phyloP scores from a whole-genome alignment of 2,329 filamentous ascomycete genomes.

The Scolecobasidium constrictum region DNA sequence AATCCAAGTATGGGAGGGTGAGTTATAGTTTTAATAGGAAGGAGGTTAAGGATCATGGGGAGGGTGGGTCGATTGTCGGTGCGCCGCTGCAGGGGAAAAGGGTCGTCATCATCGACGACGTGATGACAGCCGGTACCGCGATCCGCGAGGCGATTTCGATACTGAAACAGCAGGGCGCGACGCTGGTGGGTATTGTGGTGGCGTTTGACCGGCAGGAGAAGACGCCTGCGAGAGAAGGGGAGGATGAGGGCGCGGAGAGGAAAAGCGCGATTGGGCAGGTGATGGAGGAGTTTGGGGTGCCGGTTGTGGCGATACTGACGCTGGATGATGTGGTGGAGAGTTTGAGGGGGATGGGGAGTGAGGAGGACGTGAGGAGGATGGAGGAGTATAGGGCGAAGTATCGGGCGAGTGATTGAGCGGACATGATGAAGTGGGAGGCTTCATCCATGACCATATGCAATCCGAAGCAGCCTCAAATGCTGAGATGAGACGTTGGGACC shows the following conservation, averaged over 20 bases:
- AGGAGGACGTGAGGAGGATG: slow-evolving; percentile 31
- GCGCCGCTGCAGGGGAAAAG: slow-evolving; percentile 74
- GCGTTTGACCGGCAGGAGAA: slow-evolving; percentile 83
- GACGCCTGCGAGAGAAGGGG: slow-evolving; percentile 43
- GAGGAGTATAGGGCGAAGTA: slow-evolving; percentile 30
- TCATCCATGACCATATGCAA: too few species aligned
- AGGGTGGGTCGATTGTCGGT: slow-evolving; percentile 88
- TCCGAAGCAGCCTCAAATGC: too few species aligned
- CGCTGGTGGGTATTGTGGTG: slow-evolving; percentile 77
- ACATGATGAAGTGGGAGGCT: too few species aligned
- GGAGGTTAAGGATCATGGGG: slow-evolving; percentile 91
- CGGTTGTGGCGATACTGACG: slow-evolving; percentile 72
- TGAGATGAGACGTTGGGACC: too few species aligned
- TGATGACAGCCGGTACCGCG: slow-evolving; percentile 90
- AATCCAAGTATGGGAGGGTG: slow-evolving; percentile 52
- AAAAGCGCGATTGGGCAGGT: slow-evolving; percentile 80
- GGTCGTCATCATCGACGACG: slow-evolving; percentile 88
- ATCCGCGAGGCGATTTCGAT: slow-evolving; percentile 87
- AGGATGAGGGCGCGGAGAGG: slow-evolving; percentile 56
- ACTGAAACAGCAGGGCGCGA: slow-evolving; percentile 75
- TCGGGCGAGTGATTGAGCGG: slow-evolving; percentile 25
- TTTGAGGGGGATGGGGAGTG: slow-evolving; percentile 30
- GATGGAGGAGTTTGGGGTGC: slow-evolving; percentile 70
- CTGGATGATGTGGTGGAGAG: slow-evolving; percentile 62
- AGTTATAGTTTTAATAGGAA: slow-evolving; percentile 93